Evolutionary conservation across 2,329 filamentous ascomycete species (phyloP).

Genomic region (Bipolaris gigantea): DNA sequence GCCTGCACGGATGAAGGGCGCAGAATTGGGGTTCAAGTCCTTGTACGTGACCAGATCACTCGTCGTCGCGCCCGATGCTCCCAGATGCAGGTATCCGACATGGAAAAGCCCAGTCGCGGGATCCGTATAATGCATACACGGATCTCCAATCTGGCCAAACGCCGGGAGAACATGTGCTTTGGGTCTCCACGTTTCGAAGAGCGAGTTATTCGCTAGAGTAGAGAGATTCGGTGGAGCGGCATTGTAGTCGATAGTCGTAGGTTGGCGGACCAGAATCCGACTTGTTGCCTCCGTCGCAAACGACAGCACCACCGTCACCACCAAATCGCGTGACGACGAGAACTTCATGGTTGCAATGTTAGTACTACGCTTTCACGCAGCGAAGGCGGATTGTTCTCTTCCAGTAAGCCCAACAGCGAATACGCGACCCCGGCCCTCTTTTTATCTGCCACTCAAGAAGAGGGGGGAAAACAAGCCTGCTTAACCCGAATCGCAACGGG

Average conservation of each 20-base stretch:
- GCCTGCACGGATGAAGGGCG: slow-evolving; percentile 38
- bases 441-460: not conserved
- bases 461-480: not conserved
- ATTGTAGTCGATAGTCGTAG: slow-evolving; percentile 15
- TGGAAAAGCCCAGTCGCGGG: slow-evolving; percentile 51
- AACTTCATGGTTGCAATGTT: slow-evolving; percentile 4
- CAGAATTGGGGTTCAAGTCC: slow-evolving; percentile 39
- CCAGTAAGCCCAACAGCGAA: too few species aligned
- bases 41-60: slow-evolving; percentile 49
- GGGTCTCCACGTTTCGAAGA: slow-evolving; percentile 36
- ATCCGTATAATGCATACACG: slow-evolving; percentile 52
- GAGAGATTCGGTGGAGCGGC: slow-evolving; percentile 25
- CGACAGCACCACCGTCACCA: not conserved
- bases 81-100: slow-evolving; percentile 50
- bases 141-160: slow-evolving; percentile 49
- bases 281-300: slow-evolving; percentile 4
- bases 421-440: not conserved
- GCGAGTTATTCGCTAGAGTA: slow-evolving; percentile 18
- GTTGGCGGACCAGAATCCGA: slow-evolving; percentile 13
- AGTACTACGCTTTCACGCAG: not conserved
- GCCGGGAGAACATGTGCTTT: slow-evolving; percentile 48
- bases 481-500: not conserved
- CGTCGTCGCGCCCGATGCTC: slow-evolving; percentile 36
- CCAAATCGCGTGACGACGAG: slow-evolving; percentile 1
- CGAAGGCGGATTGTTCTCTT: not conserved